Evolutionary conservation across 2,329 filamentous ascomycete genomes (phyloP).

Genomic region (Xylaria sp.): DNA sequence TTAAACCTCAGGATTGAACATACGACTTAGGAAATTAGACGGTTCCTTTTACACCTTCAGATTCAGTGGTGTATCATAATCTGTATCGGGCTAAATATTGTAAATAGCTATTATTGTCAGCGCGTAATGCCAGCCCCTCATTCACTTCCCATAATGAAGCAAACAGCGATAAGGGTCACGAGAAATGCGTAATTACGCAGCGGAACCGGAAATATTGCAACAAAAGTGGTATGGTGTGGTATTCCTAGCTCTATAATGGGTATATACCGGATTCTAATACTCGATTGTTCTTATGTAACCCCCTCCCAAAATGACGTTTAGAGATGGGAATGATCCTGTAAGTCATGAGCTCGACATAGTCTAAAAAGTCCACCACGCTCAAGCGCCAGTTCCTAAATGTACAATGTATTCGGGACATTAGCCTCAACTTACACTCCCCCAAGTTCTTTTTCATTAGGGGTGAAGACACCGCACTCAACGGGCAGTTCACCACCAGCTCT

Average conservation of each 20-base stretch:
- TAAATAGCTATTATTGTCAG: too few species aligned
- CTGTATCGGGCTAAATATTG: too few species aligned
- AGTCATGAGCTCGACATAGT: conserved; percentile 7
- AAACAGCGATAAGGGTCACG: too few species aligned
- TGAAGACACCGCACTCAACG: background rate
- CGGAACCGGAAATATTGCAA: background rate
- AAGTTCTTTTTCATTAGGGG: background rate
- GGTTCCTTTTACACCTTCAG: too few species aligned
- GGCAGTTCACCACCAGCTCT: conserved; percentile 39
- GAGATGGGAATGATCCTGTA: conserved; percentile 22
- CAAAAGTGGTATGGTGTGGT: background rate
- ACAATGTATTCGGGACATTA: conserved; percentile 5
- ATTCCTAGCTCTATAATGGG: conserved; percentile 24
- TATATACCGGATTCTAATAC: conserved; percentile 16
- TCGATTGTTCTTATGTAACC: background rate
- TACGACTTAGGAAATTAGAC: too few species aligned
- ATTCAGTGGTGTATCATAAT: too few species aligned
- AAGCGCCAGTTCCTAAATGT: conserved; percentile 16
- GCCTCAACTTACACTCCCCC: conserved; percentile 5
- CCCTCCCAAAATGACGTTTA: conserved; percentile 2
- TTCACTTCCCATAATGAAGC: too few species aligned
- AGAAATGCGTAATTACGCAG: background rate
- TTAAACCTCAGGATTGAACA: too few species aligned
- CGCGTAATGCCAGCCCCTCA: too few species aligned
- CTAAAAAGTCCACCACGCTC: background rate